Evolutionary conservation across 805 yeast species (phyloP), one percentile per base, ranked within the genome.

Genomic region (Candida coquimbonensis): DNA sequence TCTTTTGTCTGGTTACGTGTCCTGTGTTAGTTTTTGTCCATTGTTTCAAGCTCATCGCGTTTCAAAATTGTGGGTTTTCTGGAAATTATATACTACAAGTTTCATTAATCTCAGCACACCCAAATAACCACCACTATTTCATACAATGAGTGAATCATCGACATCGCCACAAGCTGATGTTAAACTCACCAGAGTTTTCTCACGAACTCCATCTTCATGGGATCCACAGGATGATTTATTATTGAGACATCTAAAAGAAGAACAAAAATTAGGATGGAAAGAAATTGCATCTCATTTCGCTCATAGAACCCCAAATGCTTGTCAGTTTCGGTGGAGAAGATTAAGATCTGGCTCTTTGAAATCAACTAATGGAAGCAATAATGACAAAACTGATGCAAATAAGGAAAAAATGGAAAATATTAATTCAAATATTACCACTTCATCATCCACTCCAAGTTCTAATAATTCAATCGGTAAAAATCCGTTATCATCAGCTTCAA

Each of bases 251-350:
- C 71, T 87, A 57, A 87, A 87, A 64, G 96, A 87, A 61, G 80
- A 80, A 50, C 86, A 81, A 61, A 85, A 84, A 60, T 72, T 87
- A 53, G 96, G 96, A 1, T 87, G 96, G 96, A 80, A 87, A 62
- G 95, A 87, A 53, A 87, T 87, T 42, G 82, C 93, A 1, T 73
- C 81, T 32, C 85, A 83, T 57, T 87, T 87, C 63, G 74, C 78
- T 38, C 83, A 83, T 61, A 69, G 96, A 59, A 87, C 96, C 3
- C 89, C 95, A 34, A 87, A 86, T 60, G 95, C 95, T 3, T 86
- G 95, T 56, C 95, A 86, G 65, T 86, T 86, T 60, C 76, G 96
- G 54, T 87, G 96, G 96, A 75, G 96, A 62, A 66, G 96, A 51
- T 66, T 81, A 40, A 76, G 68, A 50, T 67, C 72, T 1, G 74